These are phyloP conservation scores for Arthrobotrys pseudoclavata DNA, from an alignment of 2,329 filamentous ascomycete species.

Conservation along the genomic window DNA sequence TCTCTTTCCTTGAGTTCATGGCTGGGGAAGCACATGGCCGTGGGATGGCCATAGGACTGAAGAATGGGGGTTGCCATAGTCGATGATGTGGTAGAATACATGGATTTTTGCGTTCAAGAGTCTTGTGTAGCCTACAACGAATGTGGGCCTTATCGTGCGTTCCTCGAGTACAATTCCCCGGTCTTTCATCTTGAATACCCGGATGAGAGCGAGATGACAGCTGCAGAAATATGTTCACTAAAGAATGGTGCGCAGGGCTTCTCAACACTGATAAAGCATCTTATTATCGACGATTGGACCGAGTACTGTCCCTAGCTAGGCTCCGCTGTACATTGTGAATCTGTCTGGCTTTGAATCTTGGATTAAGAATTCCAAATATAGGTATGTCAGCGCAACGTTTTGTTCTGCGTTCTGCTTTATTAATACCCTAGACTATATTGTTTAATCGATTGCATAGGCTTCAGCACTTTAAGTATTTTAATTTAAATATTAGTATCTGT, in stretches of 20 bases:
- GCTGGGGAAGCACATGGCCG: constrained; percentile 70
- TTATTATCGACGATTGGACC: constrained; percentile 75
- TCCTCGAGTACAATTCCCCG: constrained; percentile 74
- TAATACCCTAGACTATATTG: neutral
- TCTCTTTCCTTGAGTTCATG: constrained; percentile 75
- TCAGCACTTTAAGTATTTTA: no score
- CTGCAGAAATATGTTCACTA: constrained; percentile 69
- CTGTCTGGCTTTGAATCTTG: neutral
- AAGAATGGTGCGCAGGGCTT: constrained; percentile 69
- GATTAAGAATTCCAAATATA: neutral
- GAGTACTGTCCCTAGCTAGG: constrained; percentile 68
- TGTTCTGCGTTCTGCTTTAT: neutral
- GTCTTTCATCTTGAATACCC: constrained; percentile 82
- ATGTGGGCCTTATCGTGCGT: constrained; percentile 73
- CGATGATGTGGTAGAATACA: constrained; percentile 64
- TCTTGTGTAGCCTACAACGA: constrained; percentile 75
- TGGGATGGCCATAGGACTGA: constrained; percentile 76
- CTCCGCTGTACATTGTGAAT: neutral
- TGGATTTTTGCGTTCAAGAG: constrained; percentile 79
- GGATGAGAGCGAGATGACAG: constrained; percentile 67
- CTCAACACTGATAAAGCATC: constrained; percentile 76
- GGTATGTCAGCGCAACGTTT: neutral
- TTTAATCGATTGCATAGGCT: neutral
- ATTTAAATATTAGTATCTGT: no score
- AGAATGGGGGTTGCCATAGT: constrained; percentile 78